phyloP scores from a whole-genome alignment of 129 eudicot species.

The Flaveria linearis region DNA sequence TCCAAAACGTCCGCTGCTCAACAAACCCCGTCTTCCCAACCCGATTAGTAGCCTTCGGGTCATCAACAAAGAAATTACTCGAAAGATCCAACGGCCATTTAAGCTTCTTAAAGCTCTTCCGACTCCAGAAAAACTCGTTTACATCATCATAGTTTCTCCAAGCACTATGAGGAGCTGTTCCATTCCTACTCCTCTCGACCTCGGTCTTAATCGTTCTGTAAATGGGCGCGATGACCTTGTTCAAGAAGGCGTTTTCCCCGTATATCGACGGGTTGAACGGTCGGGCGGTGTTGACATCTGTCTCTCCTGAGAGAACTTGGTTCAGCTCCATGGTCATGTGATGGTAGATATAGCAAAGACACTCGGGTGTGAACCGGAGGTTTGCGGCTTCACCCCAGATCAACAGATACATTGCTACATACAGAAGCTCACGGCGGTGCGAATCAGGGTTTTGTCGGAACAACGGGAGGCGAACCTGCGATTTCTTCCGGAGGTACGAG shows the following conservation, averaged over 20 bases:
- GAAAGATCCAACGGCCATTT: constrained; percentile 78
- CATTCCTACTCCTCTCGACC: constrained; percentile 70
- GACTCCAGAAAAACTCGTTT: constrained; percentile 91
- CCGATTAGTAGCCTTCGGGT: constrained; percentile 39
- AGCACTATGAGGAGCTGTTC: constrained; percentile 88
- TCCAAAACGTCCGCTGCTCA: constrained; percentile 94
- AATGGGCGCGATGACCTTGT: constrained; percentile 58
- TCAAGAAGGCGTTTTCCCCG: constrained; percentile 61
- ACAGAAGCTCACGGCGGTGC: constrained; percentile 70
- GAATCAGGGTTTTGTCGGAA: constrained; percentile 53
- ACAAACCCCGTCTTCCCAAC: constrained; percentile 95
- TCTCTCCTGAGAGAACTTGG: constrained; percentile 56
- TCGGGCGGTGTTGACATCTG: constrained; percentile 58
- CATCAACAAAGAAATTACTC: constrained; percentile 42
- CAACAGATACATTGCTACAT: constrained; percentile 66
- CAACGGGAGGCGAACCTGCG: constrained; percentile 54
- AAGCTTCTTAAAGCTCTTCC: constrained; percentile 63
- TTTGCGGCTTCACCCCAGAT: constrained; percentile 96
- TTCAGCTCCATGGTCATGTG: constrained; percentile 76
- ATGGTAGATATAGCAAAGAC: constrained; percentile 79
- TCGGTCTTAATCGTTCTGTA: constrained; percentile 55
- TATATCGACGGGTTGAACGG: constrained; percentile 49
- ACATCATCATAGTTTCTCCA: constrained; percentile 95
- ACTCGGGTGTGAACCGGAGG: constrained; percentile 75
- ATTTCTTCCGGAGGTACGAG: constrained; percentile 50